phyloP scores from a whole-genome alignment of 306 rosid species.

The Myrica gale region DNA sequence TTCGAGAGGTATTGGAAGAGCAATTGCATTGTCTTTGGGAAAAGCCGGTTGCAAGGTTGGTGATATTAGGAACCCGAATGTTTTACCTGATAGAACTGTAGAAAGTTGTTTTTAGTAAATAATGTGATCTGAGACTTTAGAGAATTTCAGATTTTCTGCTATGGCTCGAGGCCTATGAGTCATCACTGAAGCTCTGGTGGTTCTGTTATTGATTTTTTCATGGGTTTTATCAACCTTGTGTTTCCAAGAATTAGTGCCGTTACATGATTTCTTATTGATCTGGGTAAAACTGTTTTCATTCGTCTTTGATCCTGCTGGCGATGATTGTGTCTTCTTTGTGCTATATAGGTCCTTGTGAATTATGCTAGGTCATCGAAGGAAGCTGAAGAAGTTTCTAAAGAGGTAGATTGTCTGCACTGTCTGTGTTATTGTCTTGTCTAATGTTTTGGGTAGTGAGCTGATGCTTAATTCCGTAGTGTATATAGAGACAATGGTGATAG shows the following conservation, averaged over 20 bases:
- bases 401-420: conserved; percentile 47
- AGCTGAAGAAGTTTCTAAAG: conserved; percentile 89
- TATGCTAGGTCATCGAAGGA: conserved; percentile 93
- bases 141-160: not conserved
- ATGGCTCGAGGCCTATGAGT: not conserved
- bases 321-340: conserved; percentile 16
- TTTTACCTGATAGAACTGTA: not conserved
- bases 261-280: not conserved
- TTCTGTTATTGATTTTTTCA: not conserved
- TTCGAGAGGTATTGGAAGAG: conserved; percentile 88
- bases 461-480: not conserved
- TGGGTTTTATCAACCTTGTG: not conserved
- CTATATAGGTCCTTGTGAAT: conserved; percentile 74
- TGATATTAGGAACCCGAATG: conserved; percentile 4
- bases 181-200: not conserved
- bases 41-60: conserved; percentile 96
- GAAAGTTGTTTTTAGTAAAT: not conserved
- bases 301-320: not conserved
- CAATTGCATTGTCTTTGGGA: conserved; percentile 77
- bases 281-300: not conserved
- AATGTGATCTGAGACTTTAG: not conserved
- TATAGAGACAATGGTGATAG: conserved; percentile 6
- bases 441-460: not conserved
- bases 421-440: not conserved
- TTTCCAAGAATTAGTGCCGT: not conserved